Conservation (phyloP, 2,329 filamentous ascomycete genomes). For the Xylariaceae sp. region DNA sequence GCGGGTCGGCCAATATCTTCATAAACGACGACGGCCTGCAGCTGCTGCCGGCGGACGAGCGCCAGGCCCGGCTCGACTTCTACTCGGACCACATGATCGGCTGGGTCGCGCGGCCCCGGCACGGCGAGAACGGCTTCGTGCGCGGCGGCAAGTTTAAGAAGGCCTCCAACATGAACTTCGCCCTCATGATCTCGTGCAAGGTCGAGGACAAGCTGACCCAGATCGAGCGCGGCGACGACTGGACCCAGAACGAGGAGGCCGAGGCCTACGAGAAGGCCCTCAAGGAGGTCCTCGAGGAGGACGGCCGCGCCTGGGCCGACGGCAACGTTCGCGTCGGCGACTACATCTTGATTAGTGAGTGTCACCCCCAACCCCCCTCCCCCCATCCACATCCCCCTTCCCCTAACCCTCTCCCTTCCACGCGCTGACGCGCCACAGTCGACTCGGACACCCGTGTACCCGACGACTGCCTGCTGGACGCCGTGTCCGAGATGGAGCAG, state of each 20-base stretch:
- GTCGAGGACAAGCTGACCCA: constrained; percentile 52
- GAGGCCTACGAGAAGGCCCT: constrained; percentile 42
- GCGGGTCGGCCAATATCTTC: constrained; percentile 71
- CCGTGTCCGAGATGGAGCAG: constrained; percentile 63
- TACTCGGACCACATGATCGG: constrained; percentile 63
- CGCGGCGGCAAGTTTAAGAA: constrained; percentile 61
- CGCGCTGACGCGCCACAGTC: constrained; percentile 25
- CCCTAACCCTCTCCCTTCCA: not conserved
- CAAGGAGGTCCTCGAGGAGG: constrained; percentile 43
- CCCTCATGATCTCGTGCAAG: constrained; percentile 51
- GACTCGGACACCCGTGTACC: constrained; percentile 66
- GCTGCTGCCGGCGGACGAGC: constrained; percentile 54
- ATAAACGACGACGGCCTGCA: constrained; percentile 71
- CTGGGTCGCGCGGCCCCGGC: constrained; percentile 59
- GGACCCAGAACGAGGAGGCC: constrained; percentile 36
- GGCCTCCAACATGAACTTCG: constrained; percentile 71
- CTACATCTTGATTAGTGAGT: constrained; percentile 50
- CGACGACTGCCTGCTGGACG: constrained; percentile 58
- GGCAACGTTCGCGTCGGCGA: constrained; percentile 56
- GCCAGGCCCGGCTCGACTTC: constrained; percentile 57
- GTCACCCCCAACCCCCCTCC: not conserved
- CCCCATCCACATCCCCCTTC: not conserved
- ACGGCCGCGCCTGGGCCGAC: constrained; percentile 49
- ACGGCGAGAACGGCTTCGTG: constrained; percentile 55
- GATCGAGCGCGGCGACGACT: constrained; percentile 35